Base-by-base conservation (phyloP, 2,329 filamentous ascomycete species). In the Aspergillus alliaceus region DNA sequence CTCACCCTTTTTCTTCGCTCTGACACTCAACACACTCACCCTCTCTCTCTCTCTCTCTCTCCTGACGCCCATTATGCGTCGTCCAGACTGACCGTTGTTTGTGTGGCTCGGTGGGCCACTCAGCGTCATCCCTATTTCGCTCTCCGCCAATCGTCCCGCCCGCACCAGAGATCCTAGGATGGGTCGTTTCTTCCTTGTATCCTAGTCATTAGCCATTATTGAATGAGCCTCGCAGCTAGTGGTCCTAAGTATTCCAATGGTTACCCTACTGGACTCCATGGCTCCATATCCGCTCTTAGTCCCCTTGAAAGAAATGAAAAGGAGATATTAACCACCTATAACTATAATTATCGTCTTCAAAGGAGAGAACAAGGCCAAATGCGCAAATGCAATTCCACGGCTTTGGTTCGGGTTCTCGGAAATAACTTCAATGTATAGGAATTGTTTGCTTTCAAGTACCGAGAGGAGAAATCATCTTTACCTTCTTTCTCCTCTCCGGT, bases 71-170 rank as follows among this genome's bases (percentile, higher is more conserved):
- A 6, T 35, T 35, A 3, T 44, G 18, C 49, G 34, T 53, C 50
- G 37, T 53, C 48, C 51, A 57, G 50, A 44, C 54, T 46, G 22
- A 6, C 24, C 40, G 46, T 51, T 42, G 53, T 72, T 66, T 71
- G 66, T 73, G 70, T 73, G 72, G 71, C 72, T 75, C 71, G 67
- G 72, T 74, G 72, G 72, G 70, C 71, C 71, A 55, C 60, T 63
- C 64, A 67, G 67, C 70, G 70, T 72, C 70, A 74, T 72, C 70
- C 69, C 66, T 71, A 69, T 70, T 68, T 66, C 63, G 55, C 65
- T 60, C 60, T 48, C 67, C 67, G 60, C 71, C 70, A 72, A 72
- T 71, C 68, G 66, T 64, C 64, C 66, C 57, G 57, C 56, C 50
- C 50, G 51, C 54, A 48, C 50, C 51, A 53, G 34, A 56, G 57